Percentiles rank a stretch among this genome's conserved stretches.
Conservation (phyloP, 768 basidiomycete genomes). For the Lactarius sp. region DNA sequence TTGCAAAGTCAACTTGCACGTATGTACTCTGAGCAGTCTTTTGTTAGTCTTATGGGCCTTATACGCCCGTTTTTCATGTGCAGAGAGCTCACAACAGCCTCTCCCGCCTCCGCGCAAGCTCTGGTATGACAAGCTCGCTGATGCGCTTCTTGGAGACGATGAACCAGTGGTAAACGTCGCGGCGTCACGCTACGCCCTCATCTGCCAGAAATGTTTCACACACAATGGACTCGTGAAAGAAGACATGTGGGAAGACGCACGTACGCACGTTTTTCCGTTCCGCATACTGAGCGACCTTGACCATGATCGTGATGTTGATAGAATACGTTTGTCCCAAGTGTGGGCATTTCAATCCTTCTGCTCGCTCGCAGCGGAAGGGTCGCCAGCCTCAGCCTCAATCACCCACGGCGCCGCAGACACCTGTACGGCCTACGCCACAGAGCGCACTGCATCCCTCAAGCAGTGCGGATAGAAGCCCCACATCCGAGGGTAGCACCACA, state of each 20-base stretch:
- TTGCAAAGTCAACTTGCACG: conserved; percentile 38
- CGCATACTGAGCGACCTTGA: neutral
- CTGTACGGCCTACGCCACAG: neutral
- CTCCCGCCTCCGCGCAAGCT: conserved; percentile 57
- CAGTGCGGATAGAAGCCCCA: neutral
- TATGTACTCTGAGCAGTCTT: conserved; percentile 27
- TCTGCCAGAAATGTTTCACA: conserved; percentile 80
- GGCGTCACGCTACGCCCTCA: conserved; percentile 68
- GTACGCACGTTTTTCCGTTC: conserved; percentile 45
- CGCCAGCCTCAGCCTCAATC: neutral
- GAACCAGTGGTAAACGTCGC: conserved; percentile 41
- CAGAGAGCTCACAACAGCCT: conserved; percentile 39
- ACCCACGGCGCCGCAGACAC: conserved; percentile 7
- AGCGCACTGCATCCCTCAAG: neutral
- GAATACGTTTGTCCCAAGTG: conserved; percentile 88
- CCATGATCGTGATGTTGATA: conserved; percentile 31
- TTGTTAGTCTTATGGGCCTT: neutral
- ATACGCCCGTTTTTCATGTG: neutral
- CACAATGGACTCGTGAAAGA: conserved; percentile 89
- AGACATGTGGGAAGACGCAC: conserved; percentile 72
- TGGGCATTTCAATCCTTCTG: conserved; percentile 67
- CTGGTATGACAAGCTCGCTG: conserved; percentile 86
- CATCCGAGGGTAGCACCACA: neutral
- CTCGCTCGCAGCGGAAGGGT: conserved; percentile 25
- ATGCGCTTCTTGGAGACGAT: conserved; percentile 80